A percentile compares a stretch with the other conserved stretches of the same genome.
phyloP scores from a whole-genome alignment of 176 grass and related monocot genomes.

The Musa troglodytarum region DNA sequence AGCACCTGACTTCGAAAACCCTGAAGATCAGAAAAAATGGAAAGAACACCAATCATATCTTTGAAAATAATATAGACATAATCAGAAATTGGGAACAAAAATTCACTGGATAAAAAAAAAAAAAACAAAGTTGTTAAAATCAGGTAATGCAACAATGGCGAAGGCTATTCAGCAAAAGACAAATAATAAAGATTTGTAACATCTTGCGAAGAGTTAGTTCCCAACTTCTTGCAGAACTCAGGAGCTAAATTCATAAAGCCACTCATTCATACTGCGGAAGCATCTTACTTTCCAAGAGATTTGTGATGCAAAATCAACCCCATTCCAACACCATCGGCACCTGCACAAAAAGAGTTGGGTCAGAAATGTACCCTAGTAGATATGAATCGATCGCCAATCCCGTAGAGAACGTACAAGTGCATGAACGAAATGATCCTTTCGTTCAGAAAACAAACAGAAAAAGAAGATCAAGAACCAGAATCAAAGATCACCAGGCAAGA shows the following conservation, averaged over 20 bases:
- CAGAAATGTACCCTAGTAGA: too few species aligned
- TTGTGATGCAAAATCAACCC: constrained; percentile 90
- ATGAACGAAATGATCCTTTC: neutral
- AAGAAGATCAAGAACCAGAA: neutral
- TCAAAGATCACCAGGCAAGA: constrained; percentile 53
- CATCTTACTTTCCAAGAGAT: constrained; percentile 83
- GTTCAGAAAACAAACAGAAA: neutral
- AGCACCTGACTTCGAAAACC: constrained; percentile 74
- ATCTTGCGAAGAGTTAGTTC: neutral
- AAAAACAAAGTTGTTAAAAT: neutral
- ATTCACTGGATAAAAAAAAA: neutral
- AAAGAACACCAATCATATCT: neutral
- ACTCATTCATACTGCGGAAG: neutral
- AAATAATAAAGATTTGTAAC: neutral
- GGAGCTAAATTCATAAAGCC: neutral
- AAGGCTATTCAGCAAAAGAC: neutral
- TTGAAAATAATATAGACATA: neutral
- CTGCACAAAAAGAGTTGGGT: constrained; percentile 18
- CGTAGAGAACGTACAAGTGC: neutral
- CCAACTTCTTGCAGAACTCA: neutral
- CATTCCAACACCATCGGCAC: constrained; percentile 71
- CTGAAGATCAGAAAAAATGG: constrained; percentile 19
- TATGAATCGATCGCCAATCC: too few species aligned
- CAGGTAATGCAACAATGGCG: neutral
- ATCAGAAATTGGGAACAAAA: neutral